Evolutionary conservation across 371 early-diverging fungal genomes (phyloP).

Genomic region (Mucor piriformis): DNA sequence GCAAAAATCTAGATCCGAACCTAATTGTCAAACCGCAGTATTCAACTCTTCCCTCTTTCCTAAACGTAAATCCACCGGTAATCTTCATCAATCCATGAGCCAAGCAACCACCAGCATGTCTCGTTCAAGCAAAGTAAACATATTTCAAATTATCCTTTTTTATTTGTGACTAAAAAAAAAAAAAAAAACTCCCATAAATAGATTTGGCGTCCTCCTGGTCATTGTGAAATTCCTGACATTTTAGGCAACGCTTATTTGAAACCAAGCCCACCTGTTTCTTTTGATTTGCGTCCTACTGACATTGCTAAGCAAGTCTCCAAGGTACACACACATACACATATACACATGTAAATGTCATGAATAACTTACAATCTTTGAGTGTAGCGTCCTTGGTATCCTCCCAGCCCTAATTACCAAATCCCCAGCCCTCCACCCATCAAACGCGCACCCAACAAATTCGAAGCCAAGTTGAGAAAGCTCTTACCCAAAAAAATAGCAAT

Average conservation of each 20-base stretch:
- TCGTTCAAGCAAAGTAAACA: constrained; percentile 18
- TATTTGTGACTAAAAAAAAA: not conserved
- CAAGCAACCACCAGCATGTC: constrained; percentile 10
- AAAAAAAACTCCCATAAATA: constrained; percentile 2
- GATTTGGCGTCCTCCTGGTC: constrained; percentile 50
- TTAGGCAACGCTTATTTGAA: constrained; percentile 51
- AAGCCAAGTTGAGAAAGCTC: constrained; percentile 31
- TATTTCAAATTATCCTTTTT: not conserved
- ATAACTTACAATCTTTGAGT: not conserved
- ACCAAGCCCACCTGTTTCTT: constrained; percentile 42
- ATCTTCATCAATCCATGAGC: constrained; percentile 36
- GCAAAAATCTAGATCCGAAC: constrained; percentile 51
- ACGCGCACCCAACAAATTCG: constrained; percentile 32
- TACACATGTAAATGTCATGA: not conserved
- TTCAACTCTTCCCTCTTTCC: constrained; percentile 29
- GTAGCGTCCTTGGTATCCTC: constrained; percentile 42
- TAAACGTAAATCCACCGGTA: constrained; percentile 56
- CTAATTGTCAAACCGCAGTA: constrained; percentile 36
- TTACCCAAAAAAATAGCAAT: constrained; percentile 37
- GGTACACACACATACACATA: constrained; percentile 23
- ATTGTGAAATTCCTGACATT: constrained; percentile 54
- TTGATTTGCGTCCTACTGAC: constrained; percentile 43
- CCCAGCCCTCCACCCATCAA: constrained; percentile 32
- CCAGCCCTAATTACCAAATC: constrained; percentile 32
- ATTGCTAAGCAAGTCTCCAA: constrained; percentile 47